phyloP scores from a whole-genome alignment of 2,329 filamentous ascomycete genomes.

The Ophiostoma sp. region DNA sequence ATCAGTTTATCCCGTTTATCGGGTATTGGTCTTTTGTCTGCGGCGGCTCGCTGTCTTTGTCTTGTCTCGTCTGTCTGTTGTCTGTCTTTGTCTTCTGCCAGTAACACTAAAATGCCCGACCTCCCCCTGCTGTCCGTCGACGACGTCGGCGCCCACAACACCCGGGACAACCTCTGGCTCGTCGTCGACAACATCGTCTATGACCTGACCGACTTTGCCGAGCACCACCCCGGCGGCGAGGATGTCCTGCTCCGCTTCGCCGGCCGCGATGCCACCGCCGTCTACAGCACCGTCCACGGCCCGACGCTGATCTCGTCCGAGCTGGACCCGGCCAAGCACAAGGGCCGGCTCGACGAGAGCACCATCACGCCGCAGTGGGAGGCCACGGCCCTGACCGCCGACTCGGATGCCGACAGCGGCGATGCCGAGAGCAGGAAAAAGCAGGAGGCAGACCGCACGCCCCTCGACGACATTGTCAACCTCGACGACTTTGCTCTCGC shows the following conservation, averaged over 20 bases:
- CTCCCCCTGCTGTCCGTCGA: constrained; percentile 15
- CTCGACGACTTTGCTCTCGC: constrained; percentile 47
- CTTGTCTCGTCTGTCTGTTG: background rate
- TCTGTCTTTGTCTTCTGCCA: background rate
- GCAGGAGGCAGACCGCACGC: constrained; percentile 12
- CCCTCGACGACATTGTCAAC: constrained; percentile 26
- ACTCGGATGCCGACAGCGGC: constrained; percentile 17
- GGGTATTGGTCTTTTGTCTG: background rate
- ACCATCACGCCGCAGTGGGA: constrained; percentile 33
- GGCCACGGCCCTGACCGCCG: constrained; percentile 23
- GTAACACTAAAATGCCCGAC: background rate
- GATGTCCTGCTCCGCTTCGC: constrained; percentile 46
- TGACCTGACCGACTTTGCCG: constrained; percentile 62
- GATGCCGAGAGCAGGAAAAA: background rate
- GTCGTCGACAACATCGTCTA: constrained; percentile 64
- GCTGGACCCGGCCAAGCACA: constrained; percentile 43
- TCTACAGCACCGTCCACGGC: constrained; percentile 48
- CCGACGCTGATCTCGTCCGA: constrained; percentile 38
- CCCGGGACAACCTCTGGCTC: constrained; percentile 55
- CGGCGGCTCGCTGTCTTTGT: background rate
- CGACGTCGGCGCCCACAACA: constrained; percentile 47
- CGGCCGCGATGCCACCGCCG: constrained; percentile 49
- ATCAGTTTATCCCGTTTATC: background rate
- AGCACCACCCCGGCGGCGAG: constrained; percentile 37
- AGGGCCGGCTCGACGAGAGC: constrained; percentile 44